Base-by-base conservation (phyloP, 2,329 filamentous ascomycete species). In the Pezicula rhizophila region DNA sequence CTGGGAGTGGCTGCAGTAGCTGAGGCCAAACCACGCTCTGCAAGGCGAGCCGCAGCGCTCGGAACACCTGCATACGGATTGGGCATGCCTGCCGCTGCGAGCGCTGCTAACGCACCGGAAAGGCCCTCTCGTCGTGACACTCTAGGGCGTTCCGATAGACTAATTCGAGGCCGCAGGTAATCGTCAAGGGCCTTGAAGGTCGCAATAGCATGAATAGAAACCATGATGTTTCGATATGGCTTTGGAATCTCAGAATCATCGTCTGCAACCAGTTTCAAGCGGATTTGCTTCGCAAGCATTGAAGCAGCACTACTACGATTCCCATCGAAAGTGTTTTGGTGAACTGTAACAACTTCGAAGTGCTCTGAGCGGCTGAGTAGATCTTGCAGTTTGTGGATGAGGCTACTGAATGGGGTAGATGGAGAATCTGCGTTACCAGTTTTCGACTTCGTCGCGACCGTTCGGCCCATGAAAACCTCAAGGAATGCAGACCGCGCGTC, bases 141-240 rank as follows among this genome's bases (percentile, higher is more conserved):
- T 39, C 84, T 77, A 11, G 87, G 80, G 17, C 88, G 81, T 54
- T 96, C 90, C 3, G 87, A 82, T 12, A 93, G 66, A 60, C 77
- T 89, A 51, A 99, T 95, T 52, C 92, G 81, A 7, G 93, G 93
- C 34, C 93, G 84, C 39, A 99, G 76, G 66, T 97, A 99, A 64
- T 99, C 93, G 63, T 97, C 93, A 20, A 99, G 72, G 0, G 92
- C 88, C 66, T 96, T 97, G 73, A 99, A 97, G 0, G 91, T 97
- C 2, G 93, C 92, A 61, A 99, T 97, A 14, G 93, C 93, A 66
- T 99, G 93, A 49, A 99, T 99, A 0, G 90, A 95, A 1, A 99
- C 93, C 86, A 96, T 96, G 54, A 99, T 95, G 57, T 92, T 96
- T 18, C 88, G 81, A 64, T 95, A 97, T 0, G 85, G 77, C 33